Percentiles rank a stretch among this genome's conserved stretches.
Conservation (phyloP, 208 protist species). For the Angomonas deanei region DNA sequence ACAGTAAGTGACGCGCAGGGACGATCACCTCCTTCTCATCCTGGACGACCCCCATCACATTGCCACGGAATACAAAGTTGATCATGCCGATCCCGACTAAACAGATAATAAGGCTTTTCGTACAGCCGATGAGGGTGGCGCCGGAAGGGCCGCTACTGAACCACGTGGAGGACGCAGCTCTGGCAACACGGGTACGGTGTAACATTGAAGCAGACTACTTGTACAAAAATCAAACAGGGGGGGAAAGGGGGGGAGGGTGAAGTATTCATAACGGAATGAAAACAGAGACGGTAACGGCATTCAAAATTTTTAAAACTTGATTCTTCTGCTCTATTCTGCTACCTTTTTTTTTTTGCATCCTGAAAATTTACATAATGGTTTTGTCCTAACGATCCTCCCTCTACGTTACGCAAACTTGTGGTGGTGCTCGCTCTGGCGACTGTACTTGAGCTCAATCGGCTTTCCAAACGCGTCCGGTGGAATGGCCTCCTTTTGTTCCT, state of each 20-base stretch:
- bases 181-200: background rate
- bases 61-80: slow-evolving; percentile 64
- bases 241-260: background rate
- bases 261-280: background rate
- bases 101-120: slow-evolving; percentile 31
- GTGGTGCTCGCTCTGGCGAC: slow-evolving; percentile 63
- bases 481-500: slow-evolving; percentile 25
- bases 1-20: slow-evolving; percentile 12
- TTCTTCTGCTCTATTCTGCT: too few relatives aligned
- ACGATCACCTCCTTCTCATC: slow-evolving; percentile 29
- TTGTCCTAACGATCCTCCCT: too few relatives aligned
- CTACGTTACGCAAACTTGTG: slow-evolving; percentile 51
- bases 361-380: too few relatives aligned
- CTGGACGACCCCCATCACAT: slow-evolving; percentile 52
- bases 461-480: slow-evolving; percentile 46
- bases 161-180: slow-evolving; percentile 48
- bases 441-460: slow-evolving; percentile 51
- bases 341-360: too few relatives aligned
- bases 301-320: background rate
- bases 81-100: slow-evolving; percentile 52
- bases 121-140: slow-evolving; percentile 25
- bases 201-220: too few relatives aligned
- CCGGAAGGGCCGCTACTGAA: slow-evolving; percentile 25
- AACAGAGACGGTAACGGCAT: background rate
- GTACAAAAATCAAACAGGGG: too few relatives aligned